A percentile compares a stretch with the other conserved stretches of the same genome.
These are phyloP conservation scores for Leucaena leucocephala DNA, from an alignment of 306 rosid species.

Conservation along the genomic window DNA sequence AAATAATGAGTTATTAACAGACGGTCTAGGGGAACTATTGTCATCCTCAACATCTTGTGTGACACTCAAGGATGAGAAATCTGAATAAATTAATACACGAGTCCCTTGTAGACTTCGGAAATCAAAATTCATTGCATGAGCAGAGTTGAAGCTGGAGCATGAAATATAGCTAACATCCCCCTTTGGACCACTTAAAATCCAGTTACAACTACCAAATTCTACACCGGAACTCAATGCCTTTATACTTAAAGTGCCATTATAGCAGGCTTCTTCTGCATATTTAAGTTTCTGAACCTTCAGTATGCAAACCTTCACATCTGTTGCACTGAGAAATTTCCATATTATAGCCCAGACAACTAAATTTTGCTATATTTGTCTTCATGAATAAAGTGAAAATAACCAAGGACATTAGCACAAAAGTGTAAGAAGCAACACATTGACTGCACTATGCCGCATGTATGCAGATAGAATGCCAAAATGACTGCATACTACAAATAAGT, in stretches of 20 bases:
- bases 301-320: conserved; percentile 74
- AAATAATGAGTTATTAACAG: conserved; percentile 31
- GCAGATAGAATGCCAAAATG: not conserved
- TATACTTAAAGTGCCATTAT: conserved; percentile 71
- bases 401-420: conserved; percentile 6
- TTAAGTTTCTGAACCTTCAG: conserved; percentile 66
- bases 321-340: conserved; percentile 75
- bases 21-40: conserved; percentile 27
- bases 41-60: conserved; percentile 50
- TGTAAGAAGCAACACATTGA: conserved; percentile 13
- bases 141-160: conserved; percentile 70
- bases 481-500: not conserved
- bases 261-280: conserved; percentile 77
- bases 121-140: conserved; percentile 78
- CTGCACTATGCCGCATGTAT: not conserved
- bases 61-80: conserved; percentile 60
- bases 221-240: conserved; percentile 89
- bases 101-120: conserved; percentile 60
- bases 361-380: conserved; percentile 22
- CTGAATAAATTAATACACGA: conserved; percentile 66
- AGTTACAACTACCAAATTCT: conserved; percentile 90
- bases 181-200: conserved; percentile 73
- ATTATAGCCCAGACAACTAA: conserved; percentile 41
- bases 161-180: conserved; percentile 74
- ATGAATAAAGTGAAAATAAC: conserved; percentile 19